phyloP scores from a whole-genome alignment of 202 grass and related monocot species.

The Setaria italica region DNA sequence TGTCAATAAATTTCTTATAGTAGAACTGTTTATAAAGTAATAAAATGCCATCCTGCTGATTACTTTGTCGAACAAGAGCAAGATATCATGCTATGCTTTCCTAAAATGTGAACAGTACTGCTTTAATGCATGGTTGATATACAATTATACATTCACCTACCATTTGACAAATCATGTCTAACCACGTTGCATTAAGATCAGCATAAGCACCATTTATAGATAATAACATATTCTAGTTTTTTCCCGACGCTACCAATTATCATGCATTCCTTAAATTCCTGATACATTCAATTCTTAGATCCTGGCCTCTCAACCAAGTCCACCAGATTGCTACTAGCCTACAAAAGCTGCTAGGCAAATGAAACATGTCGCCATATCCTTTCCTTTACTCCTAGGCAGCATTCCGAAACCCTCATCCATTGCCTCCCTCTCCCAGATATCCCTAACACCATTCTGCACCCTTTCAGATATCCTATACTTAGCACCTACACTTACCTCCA shows the following conservation, averaged over 20 bases:
- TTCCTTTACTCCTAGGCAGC: neutral
- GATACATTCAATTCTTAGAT: neutral
- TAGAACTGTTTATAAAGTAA: neutral
- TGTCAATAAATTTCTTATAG: neutral
- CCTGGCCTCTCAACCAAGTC: neutral
- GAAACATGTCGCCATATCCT: neutral
- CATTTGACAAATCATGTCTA: neutral
- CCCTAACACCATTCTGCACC: neutral
- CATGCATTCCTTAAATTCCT: neutral
- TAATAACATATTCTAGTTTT: neutral
- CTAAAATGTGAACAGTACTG: conserved; percentile 3
- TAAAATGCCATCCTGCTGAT: neutral
- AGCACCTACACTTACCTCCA: neutral
- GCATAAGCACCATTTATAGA: neutral
- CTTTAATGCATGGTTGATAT: neutral
- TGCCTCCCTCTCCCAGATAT: neutral
- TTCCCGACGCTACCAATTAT: neutral
- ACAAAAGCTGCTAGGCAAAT: neutral
- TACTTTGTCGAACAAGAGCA: neutral
- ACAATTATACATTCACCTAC: neutral
- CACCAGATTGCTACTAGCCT: no score
- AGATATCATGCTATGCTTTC: neutral
- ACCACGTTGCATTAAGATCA: neutral
- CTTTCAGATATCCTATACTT: neutral
- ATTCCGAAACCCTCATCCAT: neutral